Evolutionary conservation across 2,329 filamentous ascomycete genomes (phyloP), one percentile per base, ranked within the genome.

Genomic region (Colletotrichum spaethianum): DNA sequence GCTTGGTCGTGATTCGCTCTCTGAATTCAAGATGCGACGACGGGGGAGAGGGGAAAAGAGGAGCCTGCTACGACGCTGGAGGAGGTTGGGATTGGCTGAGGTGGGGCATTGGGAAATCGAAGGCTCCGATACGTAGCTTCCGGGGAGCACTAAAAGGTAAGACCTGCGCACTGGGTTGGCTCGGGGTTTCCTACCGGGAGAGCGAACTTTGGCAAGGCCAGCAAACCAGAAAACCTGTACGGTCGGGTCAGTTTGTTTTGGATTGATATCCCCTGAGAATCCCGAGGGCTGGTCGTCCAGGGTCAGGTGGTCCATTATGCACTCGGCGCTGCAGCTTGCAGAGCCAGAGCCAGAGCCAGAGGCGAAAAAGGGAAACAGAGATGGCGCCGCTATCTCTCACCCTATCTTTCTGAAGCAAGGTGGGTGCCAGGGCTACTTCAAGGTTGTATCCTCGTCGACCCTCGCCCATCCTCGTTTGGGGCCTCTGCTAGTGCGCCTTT

Each of bases 391-490:
- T 60, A 64, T 72, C 46, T 70, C 46, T 64, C 60, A 63, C 53
- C 56, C 55, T 70, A 64, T 70, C 65, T 70, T 63, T 70, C 65
- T 72, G 60, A 61, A 64, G 70, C 70, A 72, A 60, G 70, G 70
- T 60, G 52, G 66, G 48, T 64, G 52, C 70, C 53, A 44, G 53
- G 65, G 60, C 66, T 28, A 33, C 40, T 59, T 40, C 65, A 44
- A 64, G 65, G 70, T 53, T 48, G 59, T 38, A 57, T 68, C 57
- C 46, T 59, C 44, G 55, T 38, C 28, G 28, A 48, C 36, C 12
- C 59, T 46, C 38, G 55, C 48, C 28, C 28, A 36, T 48, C 12
- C 59, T 46, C 38, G 62, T 65, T 53, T 48, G 26, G 44, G 52
- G 20, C n/a, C 12, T 69, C 40, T 60, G 52, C 44, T 59, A 63